phyloP scores from a whole-genome alignment of 208 protist genomes.

The Herpetomonas samuelpessoai region DNA sequence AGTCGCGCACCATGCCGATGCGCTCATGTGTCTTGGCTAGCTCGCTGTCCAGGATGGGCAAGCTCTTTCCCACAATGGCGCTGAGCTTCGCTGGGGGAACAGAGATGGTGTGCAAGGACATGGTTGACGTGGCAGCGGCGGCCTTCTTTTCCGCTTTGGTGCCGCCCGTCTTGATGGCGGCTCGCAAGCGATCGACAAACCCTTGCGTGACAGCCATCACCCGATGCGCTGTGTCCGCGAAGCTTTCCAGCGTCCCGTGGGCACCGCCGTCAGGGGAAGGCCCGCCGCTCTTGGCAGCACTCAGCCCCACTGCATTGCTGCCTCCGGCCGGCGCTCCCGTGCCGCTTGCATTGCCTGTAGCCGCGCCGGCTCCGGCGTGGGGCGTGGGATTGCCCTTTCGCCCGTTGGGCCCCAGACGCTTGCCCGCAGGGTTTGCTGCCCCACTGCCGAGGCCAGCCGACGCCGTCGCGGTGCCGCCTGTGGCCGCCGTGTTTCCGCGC shows the following conservation, averaged over 20 bases:
- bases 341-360: background rate
- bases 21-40: constrained; percentile 24
- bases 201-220: constrained; percentile 22
- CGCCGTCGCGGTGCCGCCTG: constrained; percentile 1
- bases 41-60: constrained; percentile 22
- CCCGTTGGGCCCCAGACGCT: background rate
- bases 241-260: constrained; percentile 52
- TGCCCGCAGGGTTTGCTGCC: background rate
- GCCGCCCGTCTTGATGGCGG: constrained; percentile 21
- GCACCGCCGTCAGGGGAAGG: constrained; percentile 38
- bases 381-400: background rate
- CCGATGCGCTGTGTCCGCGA: constrained; percentile 43
- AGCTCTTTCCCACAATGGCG: constrained; percentile 24
- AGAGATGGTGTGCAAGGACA: constrained; percentile 7
- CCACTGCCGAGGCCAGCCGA: constrained; percentile 10
- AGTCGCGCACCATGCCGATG: constrained; percentile 32
- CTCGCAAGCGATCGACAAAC: constrained; percentile 45
- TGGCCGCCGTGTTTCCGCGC: background rate
- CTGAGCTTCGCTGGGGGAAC: constrained; percentile 22
- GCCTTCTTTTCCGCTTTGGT: constrained; percentile 38
- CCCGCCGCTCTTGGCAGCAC: constrained; percentile 38
- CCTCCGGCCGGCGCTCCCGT: constrained; percentile 14
- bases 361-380: background rate
- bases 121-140: constrained; percentile 10
- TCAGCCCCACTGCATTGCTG: constrained; percentile 35